These are phyloP conservation scores for Heteromeles arbutifolia DNA, from an alignment of 306 rosid species.

Conservation along the genomic window DNA sequence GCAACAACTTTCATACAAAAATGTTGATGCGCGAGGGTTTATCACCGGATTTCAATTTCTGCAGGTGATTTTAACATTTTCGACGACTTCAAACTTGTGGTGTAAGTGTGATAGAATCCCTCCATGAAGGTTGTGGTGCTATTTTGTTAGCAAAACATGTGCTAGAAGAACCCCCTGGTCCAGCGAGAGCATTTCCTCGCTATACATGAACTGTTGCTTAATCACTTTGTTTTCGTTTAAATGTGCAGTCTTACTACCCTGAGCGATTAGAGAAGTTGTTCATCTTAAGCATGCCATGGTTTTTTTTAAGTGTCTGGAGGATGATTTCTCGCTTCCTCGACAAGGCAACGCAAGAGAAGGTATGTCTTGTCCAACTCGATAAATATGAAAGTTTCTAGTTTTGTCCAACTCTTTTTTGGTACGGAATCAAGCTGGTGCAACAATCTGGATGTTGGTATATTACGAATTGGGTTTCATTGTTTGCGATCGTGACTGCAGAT, in stretches of 20 bases:
- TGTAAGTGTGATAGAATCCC: not conserved
- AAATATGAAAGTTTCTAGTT: not conserved
- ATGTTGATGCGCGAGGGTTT: slow-evolving; percentile 69
- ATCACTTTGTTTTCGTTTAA: not conserved
- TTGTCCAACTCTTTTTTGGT: not conserved
- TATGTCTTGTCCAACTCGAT: not conserved
- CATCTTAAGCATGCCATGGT: slow-evolving; percentile 75
- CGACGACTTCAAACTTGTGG: not conserved
- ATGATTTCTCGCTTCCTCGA: slow-evolving; percentile 75
- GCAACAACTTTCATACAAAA: slow-evolving; percentile 50
- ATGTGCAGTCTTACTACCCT: slow-evolving; percentile 78
- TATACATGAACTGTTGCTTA: not conserved
- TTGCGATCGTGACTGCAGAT: slow-evolving; percentile 48
- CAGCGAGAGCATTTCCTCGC: not conserved
- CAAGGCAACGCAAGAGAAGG: slow-evolving; percentile 79
- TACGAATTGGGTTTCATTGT: not conserved
- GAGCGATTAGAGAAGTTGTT: slow-evolving; percentile 73
- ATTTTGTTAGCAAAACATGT: not conserved
- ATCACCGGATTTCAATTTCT: slow-evolving; percentile 85
- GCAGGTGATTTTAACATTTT: slow-evolving; percentile 46
- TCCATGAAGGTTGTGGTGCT: not conserved
- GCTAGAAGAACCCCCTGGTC: not conserved
- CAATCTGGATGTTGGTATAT: not conserved
- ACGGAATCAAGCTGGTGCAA: not conserved
- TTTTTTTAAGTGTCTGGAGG: slow-evolving; percentile 88